Evolutionary conservation across 2,329 filamentous ascomycete species (phyloP), one percentile per base, ranked within the genome.

Genomic region (Trichoderma aggressivum): DNA sequence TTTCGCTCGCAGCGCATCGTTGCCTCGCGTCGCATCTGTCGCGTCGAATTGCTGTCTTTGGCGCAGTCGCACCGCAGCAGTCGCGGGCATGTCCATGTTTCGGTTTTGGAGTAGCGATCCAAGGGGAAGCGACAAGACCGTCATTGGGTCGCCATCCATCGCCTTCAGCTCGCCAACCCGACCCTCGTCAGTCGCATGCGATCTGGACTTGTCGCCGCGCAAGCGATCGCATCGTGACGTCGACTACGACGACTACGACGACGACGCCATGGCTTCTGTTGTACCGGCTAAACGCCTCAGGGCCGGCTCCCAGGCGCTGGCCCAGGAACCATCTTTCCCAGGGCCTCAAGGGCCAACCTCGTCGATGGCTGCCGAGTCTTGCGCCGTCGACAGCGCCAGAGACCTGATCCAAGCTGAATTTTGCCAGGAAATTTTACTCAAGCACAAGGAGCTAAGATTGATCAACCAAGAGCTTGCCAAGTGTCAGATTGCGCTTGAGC

Each of bases 401-500:
- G 90, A 94, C 76, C 87, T 88, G 43, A 92, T 98, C 78, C 91
- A 94, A 78, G 90, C 94, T 73, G 92, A 98, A 81, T 91, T 98
- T 80, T 93, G 94, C 77, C 88, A 96, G 75, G 94, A 98, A 83
- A 94, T 98, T 67, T 84, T 98, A 74, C 84, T 97, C 79, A 98
- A 98, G 85, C 96, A 99, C 82, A 90, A 96, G 77, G 96, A 99
- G 84, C 84, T 98, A 72, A 93, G 94, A 71, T 86, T 97, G 75
- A 97, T 98, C 80, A 94, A 98, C 79, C 94, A 97, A 82, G 96
- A 98, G 83, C 87, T 98, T 74, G 95, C 94, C 74, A 98, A 98
- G 84, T 98, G 94, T 79, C 94, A 98, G 83, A 85, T 94, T 74
- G 94, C 94, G 12, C 86, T 98, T 75, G 96, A 99, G 82, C 96